phyloP scores from a whole-genome alignment of 1,284 basidiomycete species.

The Heliocybe sulcata region DNA sequence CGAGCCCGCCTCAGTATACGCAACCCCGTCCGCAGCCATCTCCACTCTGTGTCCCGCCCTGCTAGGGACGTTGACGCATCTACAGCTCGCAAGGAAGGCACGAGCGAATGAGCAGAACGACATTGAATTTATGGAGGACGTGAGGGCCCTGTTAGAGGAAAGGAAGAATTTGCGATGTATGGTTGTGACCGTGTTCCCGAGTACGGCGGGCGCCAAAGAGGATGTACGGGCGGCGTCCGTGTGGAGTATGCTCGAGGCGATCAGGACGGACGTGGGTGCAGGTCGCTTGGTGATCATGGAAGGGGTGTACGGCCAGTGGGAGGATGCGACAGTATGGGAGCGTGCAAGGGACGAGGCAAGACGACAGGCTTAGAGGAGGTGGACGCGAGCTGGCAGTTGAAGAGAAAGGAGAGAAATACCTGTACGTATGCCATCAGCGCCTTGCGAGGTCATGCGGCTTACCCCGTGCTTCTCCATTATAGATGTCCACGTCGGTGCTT shows the following conservation, averaged over 20 bases:
- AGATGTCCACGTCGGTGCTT: no score
- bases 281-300: constrained; percentile 18
- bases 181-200: constrained; percentile 23
- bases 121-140: constrained; percentile 26
- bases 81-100: constrained; percentile 32
- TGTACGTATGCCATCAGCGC: no score
- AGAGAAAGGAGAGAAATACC: no score
- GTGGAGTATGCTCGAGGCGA: constrained; percentile 18
- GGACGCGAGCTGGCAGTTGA: no score
- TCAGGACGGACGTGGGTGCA: constrained; percentile 9
- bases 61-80: constrained; percentile 28
- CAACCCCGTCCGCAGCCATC: constrained; percentile 26
- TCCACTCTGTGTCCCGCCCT: constrained; percentile 19
- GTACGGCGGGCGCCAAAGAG: neutral
- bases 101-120: constrained; percentile 37
- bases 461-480: no score
- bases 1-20: constrained; percentile 30
- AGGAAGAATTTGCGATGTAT: constrained; percentile 17
- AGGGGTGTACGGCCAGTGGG: constrained; percentile 21
- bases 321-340: neutral
- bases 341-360: no score
- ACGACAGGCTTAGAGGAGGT: no score
- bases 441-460: no score
- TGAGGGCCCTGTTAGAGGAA: constrained; percentile 21
- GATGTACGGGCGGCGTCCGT: constrained; percentile 20